A percentile compares a stretch with the other conserved stretches of the same genome.
These are phyloP conservation scores for Coix lacrymajobi DNA, from an alignment of 176 grass and related monocot species.

Conservation along the genomic window DNA sequence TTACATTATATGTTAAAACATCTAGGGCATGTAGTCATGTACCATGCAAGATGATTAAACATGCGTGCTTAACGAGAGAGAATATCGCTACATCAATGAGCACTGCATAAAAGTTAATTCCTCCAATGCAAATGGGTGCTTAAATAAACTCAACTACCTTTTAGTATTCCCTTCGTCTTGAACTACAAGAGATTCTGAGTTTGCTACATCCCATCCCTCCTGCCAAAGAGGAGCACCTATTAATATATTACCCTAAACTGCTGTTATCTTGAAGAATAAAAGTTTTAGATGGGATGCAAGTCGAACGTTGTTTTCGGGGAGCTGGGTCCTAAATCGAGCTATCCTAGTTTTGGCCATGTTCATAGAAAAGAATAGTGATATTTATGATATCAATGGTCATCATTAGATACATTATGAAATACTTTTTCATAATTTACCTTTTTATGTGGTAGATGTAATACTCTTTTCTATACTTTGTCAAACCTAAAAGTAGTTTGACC, in stretches of 20 bases:
- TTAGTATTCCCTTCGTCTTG: background rate
- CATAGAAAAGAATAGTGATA: background rate
- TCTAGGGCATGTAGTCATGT: background rate
- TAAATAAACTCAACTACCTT: background rate
- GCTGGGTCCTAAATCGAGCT: background rate
- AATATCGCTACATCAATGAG: background rate
- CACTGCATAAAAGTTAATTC: background rate
- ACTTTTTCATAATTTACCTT: too few species aligned
- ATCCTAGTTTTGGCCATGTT: background rate
- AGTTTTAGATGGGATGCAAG: background rate
- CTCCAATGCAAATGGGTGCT: background rate
- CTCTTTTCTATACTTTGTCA: background rate
- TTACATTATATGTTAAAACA: background rate
- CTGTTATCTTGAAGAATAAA: background rate
- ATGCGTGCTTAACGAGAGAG: background rate
- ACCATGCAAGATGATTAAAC: background rate
- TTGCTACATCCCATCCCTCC: background rate
- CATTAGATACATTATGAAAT: too few species aligned
- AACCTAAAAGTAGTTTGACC: background rate
- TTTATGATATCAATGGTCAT: background rate
- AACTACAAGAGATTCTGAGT: background rate
- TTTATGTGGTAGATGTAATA: background rate
- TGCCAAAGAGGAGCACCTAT: background rate
- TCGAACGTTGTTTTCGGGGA: background rate
- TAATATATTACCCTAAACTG: background rate